Evolutionary conservation across 163 green algal species (phyloP), one percentile per base, ranked within the genome.

Genomic region (Volvox carteri): DNA sequence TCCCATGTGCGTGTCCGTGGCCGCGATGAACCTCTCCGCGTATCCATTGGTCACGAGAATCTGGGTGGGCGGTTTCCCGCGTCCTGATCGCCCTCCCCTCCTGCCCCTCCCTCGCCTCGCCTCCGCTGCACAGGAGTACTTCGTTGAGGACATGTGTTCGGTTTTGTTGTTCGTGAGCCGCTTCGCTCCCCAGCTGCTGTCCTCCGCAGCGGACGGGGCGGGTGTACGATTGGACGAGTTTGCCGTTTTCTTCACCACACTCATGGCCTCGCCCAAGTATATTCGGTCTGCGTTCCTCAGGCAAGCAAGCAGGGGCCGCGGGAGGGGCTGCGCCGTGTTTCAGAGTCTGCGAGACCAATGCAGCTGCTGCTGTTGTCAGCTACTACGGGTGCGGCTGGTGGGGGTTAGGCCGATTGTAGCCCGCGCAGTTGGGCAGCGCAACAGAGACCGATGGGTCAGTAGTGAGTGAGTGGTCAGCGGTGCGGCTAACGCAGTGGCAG

Each of bases 211-310:
- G 52, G 72, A 85, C n/a, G 74, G 83, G 4, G 77, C 41, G 28
- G 72, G 76, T 30, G 67, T 65, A 67, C 79, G 68, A 33, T 77
- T 95, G 37, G 77, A 90, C 14, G 91, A 93, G 28, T 56, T 92
- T 30, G 90, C 92, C 79, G 68, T 93, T 39, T 86, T 93, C 70
- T 86, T 92, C 79, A 91, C 91, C 62, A 39, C 65, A 19, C 90
- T 97, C 89, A 94, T 98, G 81, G 94, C 93, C 37, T 95, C 83
- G 62, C 92, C 94, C 7, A 80, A 90, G 68, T 95, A 97, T 92
- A 84, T 99, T 3, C 94, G 94, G 46, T 99, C 98, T 90, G 96
- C 97, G 8, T 98, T 98, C 92, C 93, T 99, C 52, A 89, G 97
- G 54, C 93, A 87, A 41, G 77, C 7, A 14, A 35, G 18, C 12